These are phyloP conservation scores for Capsella bursapastoris DNA, from an alignment of 345 rosid species.

Conservation along the genomic window DNA sequence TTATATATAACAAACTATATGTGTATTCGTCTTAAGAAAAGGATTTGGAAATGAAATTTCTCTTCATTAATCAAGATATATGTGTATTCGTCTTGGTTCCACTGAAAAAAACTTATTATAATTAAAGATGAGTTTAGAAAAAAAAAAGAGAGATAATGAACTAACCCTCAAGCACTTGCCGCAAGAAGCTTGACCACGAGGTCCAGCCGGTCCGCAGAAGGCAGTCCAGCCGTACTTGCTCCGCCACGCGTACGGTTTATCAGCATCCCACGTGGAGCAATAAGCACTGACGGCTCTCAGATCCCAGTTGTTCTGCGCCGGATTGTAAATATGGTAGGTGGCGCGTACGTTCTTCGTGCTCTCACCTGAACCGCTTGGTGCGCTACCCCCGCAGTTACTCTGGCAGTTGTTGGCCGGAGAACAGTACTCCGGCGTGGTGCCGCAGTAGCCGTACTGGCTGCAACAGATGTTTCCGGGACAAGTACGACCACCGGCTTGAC, in stretches of 20 bases:
- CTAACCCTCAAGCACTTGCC: slow-evolving; percentile 63
- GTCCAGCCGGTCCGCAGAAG: slow-evolving; percentile 63
- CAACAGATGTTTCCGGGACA: slow-evolving; percentile 47
- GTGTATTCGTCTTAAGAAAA: too few relatives aligned
- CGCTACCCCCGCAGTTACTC: slow-evolving; percentile 47
- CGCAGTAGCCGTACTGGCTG: slow-evolving; percentile 49
- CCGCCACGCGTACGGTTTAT: slow-evolving; percentile 63
- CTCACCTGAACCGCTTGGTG: slow-evolving; percentile 35
- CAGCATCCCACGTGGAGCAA: slow-evolving; percentile 74
- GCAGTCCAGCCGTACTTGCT: slow-evolving; percentile 70
- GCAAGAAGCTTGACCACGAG: slow-evolving; percentile 62
- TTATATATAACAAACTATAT: neutral
- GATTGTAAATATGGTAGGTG: slow-evolving; percentile 59
- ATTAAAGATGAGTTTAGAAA: neutral
- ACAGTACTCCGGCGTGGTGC: slow-evolving; percentile 48
- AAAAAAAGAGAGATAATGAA: neutral
- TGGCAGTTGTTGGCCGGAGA: slow-evolving; percentile 48
- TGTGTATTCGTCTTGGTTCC: too few relatives aligned
- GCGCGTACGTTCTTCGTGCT: slow-evolving; percentile 66
- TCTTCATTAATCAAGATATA: too few relatives aligned
- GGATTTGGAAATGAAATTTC: neutral
- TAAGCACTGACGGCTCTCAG: slow-evolving; percentile 56
- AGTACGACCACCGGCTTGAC: slow-evolving; percentile 46
- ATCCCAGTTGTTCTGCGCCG: slow-evolving; percentile 54
- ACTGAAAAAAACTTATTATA: neutral